These are phyloP conservation scores for Ceratobasidium sp. DNA, from an alignment of 1,284 basidiomycete genomes.

Conservation along the genomic window DNA sequence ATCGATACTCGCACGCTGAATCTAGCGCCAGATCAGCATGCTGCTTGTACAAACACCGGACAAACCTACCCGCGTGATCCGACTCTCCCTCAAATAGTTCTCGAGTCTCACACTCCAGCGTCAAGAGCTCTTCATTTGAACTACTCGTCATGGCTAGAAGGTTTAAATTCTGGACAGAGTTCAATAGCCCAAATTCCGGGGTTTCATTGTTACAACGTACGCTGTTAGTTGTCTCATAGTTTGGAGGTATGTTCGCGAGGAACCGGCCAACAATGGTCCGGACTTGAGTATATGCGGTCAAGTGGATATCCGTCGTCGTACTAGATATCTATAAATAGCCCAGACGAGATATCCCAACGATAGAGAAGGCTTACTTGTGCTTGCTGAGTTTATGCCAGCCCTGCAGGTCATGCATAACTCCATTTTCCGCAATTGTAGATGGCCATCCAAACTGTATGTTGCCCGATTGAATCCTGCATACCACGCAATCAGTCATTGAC, in stretches of 20 bases:
- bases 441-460: slow-evolving; percentile 90
- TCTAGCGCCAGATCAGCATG: slow-evolving; percentile 61
- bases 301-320: slow-evolving; percentile 68
- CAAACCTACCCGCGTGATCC: slow-evolving; percentile 65
- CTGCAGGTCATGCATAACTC: slow-evolving; percentile 78
- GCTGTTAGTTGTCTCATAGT: slow-evolving; percentile 78
- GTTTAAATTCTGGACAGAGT: slow-evolving; percentile 67
- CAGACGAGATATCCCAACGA: too few relatives aligned
- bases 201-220: slow-evolving; percentile 56
- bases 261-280: slow-evolving; percentile 78
- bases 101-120: slow-evolving; percentile 77
- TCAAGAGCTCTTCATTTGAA: slow-evolving; percentile 71
- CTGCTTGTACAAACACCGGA: neutral
- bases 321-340: neutral
- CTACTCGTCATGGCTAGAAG: slow-evolving; percentile 73
- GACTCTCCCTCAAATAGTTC: slow-evolving; percentile 69
- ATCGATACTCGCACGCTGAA: slow-evolving; percentile 71
- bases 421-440: slow-evolving; percentile 86
- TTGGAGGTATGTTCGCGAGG: slow-evolving; percentile 82
- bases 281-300: slow-evolving; percentile 78
- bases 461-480: slow-evolving; percentile 73
- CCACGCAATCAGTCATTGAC: neutral
- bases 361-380: slow-evolving; percentile 67
- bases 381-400: slow-evolving; percentile 82
- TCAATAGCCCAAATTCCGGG: neutral